These are phyloP conservation scores for Globisporangium emineosum DNA, from an alignment of 352 stramenopile species.

Conservation along the genomic window DNA sequence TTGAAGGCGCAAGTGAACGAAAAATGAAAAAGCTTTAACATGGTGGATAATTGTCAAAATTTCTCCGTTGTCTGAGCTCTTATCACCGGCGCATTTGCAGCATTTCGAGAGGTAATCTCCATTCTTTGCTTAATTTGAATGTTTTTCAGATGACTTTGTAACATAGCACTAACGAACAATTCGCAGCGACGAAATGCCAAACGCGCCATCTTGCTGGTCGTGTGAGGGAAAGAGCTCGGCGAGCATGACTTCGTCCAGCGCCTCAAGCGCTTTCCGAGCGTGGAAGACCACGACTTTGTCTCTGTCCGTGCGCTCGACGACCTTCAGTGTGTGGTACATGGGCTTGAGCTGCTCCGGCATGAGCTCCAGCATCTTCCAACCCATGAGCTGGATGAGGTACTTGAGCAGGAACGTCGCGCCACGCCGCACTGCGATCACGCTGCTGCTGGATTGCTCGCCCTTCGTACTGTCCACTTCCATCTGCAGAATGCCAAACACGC, in stretches of 20 bases:
- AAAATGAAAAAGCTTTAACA: background rate
- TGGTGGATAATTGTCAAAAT: too few relatives aligned
- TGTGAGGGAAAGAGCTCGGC: conserved; percentile 61
- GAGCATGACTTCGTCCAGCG: conserved; percentile 68
- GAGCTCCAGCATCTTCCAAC: conserved; percentile 71
- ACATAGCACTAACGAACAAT: conserved; percentile 36
- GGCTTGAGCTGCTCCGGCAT: conserved; percentile 66
- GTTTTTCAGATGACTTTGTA: too few relatives aligned
- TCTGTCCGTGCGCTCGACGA: conserved; percentile 52
- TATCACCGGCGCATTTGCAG: too few relatives aligned
- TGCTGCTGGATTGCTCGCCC: conserved; percentile 3
- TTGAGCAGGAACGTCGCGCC: conserved; percentile 76
- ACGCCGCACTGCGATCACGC: conserved; percentile 60
- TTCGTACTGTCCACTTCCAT: conserved; percentile 35
- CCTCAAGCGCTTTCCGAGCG: conserved; percentile 41
- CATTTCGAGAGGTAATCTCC: too few relatives aligned
- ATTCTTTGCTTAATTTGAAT: too few relatives aligned
- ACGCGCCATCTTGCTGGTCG: conserved; percentile 30
- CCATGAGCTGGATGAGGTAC: conserved; percentile 73
- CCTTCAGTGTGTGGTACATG: conserved; percentile 78
- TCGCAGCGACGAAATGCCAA: conserved; percentile 43
- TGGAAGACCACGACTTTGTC: conserved; percentile 74
- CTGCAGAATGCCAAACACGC: conserved; percentile 77
- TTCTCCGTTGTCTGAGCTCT: too few relatives aligned
- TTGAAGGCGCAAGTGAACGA: background rate